Percentiles rank a stretch among this genome's conserved stretches.
Conservation (phyloP, 331 rosid species). For the Pyracantha coccinea region DNA sequence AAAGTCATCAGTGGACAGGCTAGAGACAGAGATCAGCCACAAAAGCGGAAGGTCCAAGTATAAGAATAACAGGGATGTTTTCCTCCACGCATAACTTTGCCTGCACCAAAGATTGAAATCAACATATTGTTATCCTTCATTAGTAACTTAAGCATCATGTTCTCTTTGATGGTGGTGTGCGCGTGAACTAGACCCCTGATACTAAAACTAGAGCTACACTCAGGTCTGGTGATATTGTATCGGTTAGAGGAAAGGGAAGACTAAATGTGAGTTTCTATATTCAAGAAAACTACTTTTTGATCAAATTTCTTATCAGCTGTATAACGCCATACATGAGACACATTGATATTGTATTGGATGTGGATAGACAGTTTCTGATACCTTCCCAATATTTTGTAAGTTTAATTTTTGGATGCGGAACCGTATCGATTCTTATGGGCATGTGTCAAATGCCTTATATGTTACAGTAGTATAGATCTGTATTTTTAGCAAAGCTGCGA, state of each 20-base stretch:
- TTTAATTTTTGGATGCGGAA: background rate
- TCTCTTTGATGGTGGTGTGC: slow-evolving; percentile 62
- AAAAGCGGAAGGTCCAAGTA: slow-evolving; percentile 88
- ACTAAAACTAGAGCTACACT: slow-evolving; percentile 64
- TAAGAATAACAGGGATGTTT: no score
- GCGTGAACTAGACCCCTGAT: slow-evolving; percentile 71
- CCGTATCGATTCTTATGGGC: no score
- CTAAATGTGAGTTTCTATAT: slow-evolving; percentile 48
- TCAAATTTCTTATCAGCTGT: slow-evolving; percentile 1
- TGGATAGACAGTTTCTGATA: background rate
- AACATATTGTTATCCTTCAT: background rate
- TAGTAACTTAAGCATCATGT: background rate
- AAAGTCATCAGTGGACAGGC: slow-evolving; percentile 66
- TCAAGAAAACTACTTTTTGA: slow-evolving; percentile 9
- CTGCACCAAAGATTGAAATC: slow-evolving; percentile 37
- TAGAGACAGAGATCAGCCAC: slow-evolving; percentile 86
- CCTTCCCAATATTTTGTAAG: background rate
- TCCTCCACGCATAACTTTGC: no score
- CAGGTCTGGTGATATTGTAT: slow-evolving; percentile 78
- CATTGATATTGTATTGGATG: background rate
- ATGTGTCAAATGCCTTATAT: no score
- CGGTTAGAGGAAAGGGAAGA: slow-evolving; percentile 80
- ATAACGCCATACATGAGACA: background rate
- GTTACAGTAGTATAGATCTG: no score
- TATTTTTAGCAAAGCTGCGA: no score